phyloP scores from a whole-genome alignment of 2,329 filamentous ascomycete species.

The Pseudocercospora fijiensis region DNA sequence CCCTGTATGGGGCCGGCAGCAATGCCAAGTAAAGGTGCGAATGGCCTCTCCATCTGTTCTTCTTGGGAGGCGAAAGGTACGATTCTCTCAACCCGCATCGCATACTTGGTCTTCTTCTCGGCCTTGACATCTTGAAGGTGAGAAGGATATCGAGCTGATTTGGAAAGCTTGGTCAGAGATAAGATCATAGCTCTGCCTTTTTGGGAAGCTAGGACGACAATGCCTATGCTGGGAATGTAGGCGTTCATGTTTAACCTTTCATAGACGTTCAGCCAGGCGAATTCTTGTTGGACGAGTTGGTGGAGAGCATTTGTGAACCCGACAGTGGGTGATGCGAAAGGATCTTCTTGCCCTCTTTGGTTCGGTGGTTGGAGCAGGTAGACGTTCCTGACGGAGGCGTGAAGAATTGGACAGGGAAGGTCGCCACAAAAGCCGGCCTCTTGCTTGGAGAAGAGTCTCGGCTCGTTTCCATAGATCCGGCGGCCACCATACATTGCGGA shows the following conservation, averaged over 20 bases:
- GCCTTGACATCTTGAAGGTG: conserved; percentile 16
- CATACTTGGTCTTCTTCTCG: conserved; percentile 35
- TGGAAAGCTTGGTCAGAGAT: conserved; percentile 52
- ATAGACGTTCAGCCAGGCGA: conserved; percentile 35
- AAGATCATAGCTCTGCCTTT: conserved; percentile 65
- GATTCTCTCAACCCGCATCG: conserved; percentile 58
- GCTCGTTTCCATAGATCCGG: conserved; percentile 32
- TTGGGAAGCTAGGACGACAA: conserved; percentile 67
- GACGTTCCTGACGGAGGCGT: conserved; percentile 44
- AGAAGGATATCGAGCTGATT: conserved; percentile 17
- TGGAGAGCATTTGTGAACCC: conserved; percentile 41
- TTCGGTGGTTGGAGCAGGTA: conserved; percentile 44
- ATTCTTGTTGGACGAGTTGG: conserved; percentile 33
- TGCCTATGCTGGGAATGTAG: conserved; percentile 67
- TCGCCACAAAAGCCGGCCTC: conserved; percentile 32
- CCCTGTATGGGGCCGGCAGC: conserved; percentile 65
- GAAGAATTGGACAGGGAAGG: conserved; percentile 44
- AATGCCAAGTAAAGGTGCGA: conserved; percentile 63
- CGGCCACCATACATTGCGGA: conserved; percentile 30
- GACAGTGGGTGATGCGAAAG: conserved; percentile 35
- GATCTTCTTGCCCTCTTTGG: neutral
- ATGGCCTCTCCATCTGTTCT: conserved; percentile 43
- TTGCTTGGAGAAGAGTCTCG: conserved; percentile 30
- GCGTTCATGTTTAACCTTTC: conserved; percentile 63
- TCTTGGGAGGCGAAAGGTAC: conserved; percentile 59